Conservation (phyloP, 345 rosid species). For the Sapria himalayana region DNA sequence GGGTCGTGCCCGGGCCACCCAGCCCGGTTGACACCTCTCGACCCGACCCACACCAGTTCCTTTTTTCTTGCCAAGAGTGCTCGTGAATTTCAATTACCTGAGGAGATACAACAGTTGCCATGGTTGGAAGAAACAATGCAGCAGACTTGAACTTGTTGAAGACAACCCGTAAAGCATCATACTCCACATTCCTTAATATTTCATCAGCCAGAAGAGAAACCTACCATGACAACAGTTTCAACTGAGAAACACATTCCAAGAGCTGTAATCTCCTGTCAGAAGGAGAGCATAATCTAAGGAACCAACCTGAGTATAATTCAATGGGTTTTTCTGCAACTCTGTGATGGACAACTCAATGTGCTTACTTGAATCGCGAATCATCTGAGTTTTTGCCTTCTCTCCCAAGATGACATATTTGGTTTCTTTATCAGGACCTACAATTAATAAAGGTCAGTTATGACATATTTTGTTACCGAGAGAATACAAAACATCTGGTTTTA, state of each 20-base stretch:
- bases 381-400: conserved; percentile 73
- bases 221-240: conserved; percentile 19
- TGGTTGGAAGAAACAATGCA: conserved; percentile 55
- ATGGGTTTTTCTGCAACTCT: conserved; percentile 78
- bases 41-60: no score
- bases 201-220: conserved; percentile 94
- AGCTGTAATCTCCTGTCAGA: neutral
- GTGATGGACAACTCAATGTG: conserved; percentile 35
- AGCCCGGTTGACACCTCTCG: no score
- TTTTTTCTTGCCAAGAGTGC: no score
- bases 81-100: conserved; percentile 37
- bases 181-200: conserved; percentile 78
- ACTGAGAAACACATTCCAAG: neutral
- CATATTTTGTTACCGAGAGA: no score
- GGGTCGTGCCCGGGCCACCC: no score
- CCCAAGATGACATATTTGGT: conserved; percentile 65
- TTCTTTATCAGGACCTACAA: conserved; percentile 93
- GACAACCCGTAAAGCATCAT: conserved; percentile 72
- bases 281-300: conserved; percentile 2
- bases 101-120: conserved; percentile 72
- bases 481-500: no score
- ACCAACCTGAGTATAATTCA: conserved; percentile 74
- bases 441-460: no score
- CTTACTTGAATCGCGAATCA: conserved; percentile 74
- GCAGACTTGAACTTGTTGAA: conserved; percentile 82